Evolutionary conservation across 805 yeast species (phyloP).

Genomic region (Hyphopichia homilentoma): DNA sequence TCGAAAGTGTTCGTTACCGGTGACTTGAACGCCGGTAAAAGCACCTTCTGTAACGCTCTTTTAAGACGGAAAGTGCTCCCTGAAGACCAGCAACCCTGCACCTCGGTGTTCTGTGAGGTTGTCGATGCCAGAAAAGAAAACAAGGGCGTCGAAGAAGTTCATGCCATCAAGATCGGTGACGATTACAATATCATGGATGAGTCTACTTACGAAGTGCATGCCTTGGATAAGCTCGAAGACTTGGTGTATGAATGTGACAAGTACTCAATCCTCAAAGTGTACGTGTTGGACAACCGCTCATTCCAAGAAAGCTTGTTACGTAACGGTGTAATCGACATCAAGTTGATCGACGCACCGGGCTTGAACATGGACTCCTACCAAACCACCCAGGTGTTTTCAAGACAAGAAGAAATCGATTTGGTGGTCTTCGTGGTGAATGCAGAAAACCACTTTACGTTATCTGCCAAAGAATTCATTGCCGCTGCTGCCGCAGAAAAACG

Average conservation of each 20-base stretch:
- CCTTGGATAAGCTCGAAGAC: constrained; percentile 55
- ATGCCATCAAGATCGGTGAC: constrained; percentile 68
- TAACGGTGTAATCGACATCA: constrained; percentile 90
- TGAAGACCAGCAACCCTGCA: constrained; percentile 97
- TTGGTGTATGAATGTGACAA: constrained; percentile 72
- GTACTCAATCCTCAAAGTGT: constrained; percentile 72
- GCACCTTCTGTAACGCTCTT: constrained; percentile 91
- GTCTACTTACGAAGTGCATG: constrained; percentile 57
- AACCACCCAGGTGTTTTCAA: constrained; percentile 90
- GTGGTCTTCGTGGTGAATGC: constrained; percentile 96
- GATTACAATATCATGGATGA: constrained; percentile 55
- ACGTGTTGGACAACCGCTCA: constrained; percentile 72
- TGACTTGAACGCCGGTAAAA: constrained; percentile 93
- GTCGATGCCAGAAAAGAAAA: constrained; percentile 73
- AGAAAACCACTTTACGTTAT: constrained; percentile 90
- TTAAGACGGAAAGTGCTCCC: constrained; percentile 77
- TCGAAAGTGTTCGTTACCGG: constrained; percentile 97
- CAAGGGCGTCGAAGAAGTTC: constrained; percentile 80
- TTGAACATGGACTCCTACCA: constrained; percentile 88
- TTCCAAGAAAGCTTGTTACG: constrained; percentile 66
- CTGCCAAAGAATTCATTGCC: constrained; percentile 90
- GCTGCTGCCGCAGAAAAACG: constrained; percentile 90
- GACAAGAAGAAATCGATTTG: constrained; percentile 95
- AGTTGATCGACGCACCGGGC: constrained; percentile 96
- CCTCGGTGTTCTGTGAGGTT: constrained; percentile 94